Evolutionary conservation across 176 grass and related monocot species (phyloP).

Genomic region (Oryza coarctata): DNA sequence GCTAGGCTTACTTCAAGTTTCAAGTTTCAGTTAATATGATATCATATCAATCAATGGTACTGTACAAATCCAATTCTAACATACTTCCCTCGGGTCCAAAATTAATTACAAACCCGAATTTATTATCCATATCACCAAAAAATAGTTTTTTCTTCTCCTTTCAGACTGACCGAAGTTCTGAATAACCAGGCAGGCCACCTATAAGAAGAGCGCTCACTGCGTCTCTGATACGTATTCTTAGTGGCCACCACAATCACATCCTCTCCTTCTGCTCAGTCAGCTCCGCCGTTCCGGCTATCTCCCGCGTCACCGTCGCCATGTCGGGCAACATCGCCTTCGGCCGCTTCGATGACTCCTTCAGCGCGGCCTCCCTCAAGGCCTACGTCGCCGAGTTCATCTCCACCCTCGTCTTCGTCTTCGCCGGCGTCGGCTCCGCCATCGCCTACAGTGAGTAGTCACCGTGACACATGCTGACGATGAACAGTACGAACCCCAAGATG

Average conservation of each 20-base stretch:
- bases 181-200: neutral
- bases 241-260: neutral
- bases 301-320: constrained; percentile 12
- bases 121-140: neutral
- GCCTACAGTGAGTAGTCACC: constrained; percentile 57
- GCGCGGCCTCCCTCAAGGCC: constrained; percentile 54
- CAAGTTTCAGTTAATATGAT: too few relatives aligned
- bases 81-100: too few relatives aligned
- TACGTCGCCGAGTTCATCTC: constrained; percentile 84
- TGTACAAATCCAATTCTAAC: too few relatives aligned
- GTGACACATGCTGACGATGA: too few relatives aligned
- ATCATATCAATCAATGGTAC: too few relatives aligned
- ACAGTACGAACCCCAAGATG: neutral
- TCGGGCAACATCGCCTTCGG: constrained; percentile 59
- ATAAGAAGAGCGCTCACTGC: constrained; percentile 20
- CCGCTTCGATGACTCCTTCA: constrained; percentile 69
- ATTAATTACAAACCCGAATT: neutral
- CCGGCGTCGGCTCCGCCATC: constrained; percentile 78
- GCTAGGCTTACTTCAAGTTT: too few relatives aligned
- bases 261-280: neutral
- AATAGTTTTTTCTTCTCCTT: neutral
- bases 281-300: neutral
- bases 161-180: neutral
- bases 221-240: constrained; percentile 30
- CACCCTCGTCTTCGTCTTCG: constrained; percentile 73